Evolutionary conservation across 352 stramenopile genomes (phyloP).

Genomic region (Phytophthora rubi): DNA sequence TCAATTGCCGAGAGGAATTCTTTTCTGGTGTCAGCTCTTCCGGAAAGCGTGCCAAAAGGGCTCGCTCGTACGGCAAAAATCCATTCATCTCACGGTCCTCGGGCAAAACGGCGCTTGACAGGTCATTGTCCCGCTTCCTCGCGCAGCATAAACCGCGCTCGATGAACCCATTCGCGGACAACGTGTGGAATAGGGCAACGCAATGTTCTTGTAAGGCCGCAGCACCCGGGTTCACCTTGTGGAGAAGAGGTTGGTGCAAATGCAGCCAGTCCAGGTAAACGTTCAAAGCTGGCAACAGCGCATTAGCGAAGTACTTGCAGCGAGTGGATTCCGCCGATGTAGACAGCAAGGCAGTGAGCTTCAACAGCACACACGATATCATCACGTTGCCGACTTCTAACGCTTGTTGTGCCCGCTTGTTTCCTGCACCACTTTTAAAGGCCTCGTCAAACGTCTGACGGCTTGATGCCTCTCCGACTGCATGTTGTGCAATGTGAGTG

Average conservation of each 20-base stretch:
- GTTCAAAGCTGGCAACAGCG: constrained; percentile 47
- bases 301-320: constrained; percentile 41
- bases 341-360: constrained; percentile 23
- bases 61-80: constrained; percentile 41
- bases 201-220: constrained; percentile 17
- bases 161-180: constrained; percentile 32
- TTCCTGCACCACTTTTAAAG: constrained; percentile 9
- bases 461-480: not conserved
- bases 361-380: constrained; percentile 18
- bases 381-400: constrained; percentile 17
- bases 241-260: constrained; percentile 27
- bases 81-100: constrained; percentile 52
- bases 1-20: constrained; percentile 6
- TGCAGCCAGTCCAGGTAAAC: constrained; percentile 53
- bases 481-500: constrained; percentile 33
- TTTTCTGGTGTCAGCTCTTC: constrained; percentile 11
- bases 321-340: constrained; percentile 25
- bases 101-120: constrained; percentile 28
- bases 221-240: constrained; percentile 13
- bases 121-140: constrained; percentile 20
- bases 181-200: constrained; percentile 23
- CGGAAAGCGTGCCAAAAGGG: constrained; percentile 9
- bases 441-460: constrained; percentile 12
- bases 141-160: constrained; percentile 26
- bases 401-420: constrained; percentile 2